Conservation (phyloP, 2,329 filamentous ascomycete species). For the Pestalotiopsis sp. region DNA sequence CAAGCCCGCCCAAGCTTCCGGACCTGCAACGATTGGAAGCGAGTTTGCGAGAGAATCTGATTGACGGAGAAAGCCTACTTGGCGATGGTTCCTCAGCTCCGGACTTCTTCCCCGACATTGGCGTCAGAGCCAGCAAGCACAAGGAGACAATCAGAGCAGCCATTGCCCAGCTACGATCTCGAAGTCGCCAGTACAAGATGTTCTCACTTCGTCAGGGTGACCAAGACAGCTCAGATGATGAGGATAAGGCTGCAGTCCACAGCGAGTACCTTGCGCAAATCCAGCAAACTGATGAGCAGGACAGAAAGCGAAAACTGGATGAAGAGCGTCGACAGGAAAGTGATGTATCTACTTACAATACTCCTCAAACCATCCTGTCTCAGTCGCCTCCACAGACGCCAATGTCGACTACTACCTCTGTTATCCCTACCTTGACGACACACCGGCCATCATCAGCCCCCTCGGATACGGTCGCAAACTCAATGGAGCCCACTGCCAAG, state of each 20-base stretch:
- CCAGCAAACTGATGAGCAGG: not conserved
- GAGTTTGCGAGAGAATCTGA: slow-evolving; percentile 60
- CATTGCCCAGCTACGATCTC: slow-evolving; percentile 56
- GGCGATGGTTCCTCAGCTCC: slow-evolving; percentile 53
- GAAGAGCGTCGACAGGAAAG: slow-evolving; percentile 7
- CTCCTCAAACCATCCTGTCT: not conserved
- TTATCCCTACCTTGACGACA: not conserved
- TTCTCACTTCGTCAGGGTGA: slow-evolving; percentile 23
- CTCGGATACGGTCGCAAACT: not conserved
- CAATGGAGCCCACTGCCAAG: not conserved
- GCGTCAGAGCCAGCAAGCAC: slow-evolving; percentile 59
- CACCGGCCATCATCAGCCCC: not conserved
- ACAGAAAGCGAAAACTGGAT: slow-evolving; percentile 14
- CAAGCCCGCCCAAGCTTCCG: slow-evolving; percentile 43
- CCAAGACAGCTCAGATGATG: slow-evolving; percentile 14
- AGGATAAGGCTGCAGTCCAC: not conserved
- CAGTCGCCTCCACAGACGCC: not conserved
- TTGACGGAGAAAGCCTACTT: slow-evolving; percentile 68
- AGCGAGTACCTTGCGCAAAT: not conserved
- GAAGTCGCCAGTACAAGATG: slow-evolving; percentile 51
- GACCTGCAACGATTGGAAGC: slow-evolving; percentile 54
- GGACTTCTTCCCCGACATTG: slow-evolving; percentile 56
- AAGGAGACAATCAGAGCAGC: slow-evolving; percentile 59
- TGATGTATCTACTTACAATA: not conserved
- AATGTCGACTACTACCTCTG: not conserved